Evolutionary conservation across 208 protist genomes (phyloP), one percentile per base, ranked within the genome.

Genomic region (Acanthamoeba culbertsoni): DNA sequence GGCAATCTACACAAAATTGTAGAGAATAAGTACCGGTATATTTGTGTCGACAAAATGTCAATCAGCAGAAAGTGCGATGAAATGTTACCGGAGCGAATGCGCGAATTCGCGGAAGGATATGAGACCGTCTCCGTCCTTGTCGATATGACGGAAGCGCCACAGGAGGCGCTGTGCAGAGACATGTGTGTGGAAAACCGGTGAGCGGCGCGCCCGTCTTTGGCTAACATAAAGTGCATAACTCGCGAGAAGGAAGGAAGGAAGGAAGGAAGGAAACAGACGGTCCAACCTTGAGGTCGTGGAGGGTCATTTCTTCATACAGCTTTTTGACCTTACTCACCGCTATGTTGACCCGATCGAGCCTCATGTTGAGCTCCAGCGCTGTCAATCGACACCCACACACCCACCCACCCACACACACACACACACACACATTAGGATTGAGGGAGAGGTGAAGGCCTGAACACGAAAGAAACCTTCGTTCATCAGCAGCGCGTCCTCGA

Each of bases 111-210:
- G 23, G 42, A 48, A 77, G 33, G 35, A 48, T 31, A 77, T 77
- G 35, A 77, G 23, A 18, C 68, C 68, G 23, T 77, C 35, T 2
- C 68, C 37, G 42, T 77, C 68, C 35, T n/a, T 1, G 23, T 77
- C 35, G 42, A 77, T 77, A 40, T 77, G 68, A 1, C 68, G 68
- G 68, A 77, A 77, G 68, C 68, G 68, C 68, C 68, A 77, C 68
- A 77, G 68, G 4, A 77, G 42, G 18, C 46, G 68, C 68, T 77
- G 59, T 26, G 28, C 59, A 33, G 20, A 68, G 8, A 33, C 59
- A 68, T 33, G n/a, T n/a, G 28, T 68, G 8, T 28, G 28, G 59
- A 68, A 26, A 68, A 10, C 28, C 59, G n/a, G n/a, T n/a, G n/a
- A n/a, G n/a, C n/a, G n/a, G n/a, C n/a, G n/a, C n/a, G n/a, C n/a